A percentile compares a stretch with the other conserved stretches of the same genome.
These are phyloP conservation scores for Nannochloropsis salina DNA, from an alignment of 108 stramenopile species.

Conservation along the genomic window DNA sequence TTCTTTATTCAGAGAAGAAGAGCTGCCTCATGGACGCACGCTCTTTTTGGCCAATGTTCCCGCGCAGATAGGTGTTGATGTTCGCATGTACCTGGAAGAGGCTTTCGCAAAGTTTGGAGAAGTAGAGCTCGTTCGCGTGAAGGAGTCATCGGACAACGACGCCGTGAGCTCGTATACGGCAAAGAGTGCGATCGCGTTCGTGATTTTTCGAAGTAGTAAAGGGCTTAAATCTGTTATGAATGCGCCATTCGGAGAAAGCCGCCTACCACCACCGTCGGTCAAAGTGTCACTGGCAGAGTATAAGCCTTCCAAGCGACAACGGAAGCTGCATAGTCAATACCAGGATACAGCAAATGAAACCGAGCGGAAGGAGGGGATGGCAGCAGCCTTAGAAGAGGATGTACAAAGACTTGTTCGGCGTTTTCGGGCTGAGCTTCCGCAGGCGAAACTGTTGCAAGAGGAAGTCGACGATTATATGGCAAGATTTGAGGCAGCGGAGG, in stretches of 20 bases:
- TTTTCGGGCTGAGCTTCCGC: neutral
- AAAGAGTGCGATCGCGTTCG: neutral
- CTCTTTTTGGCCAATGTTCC: conserved; percentile 4
- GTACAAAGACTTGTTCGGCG: neutral
- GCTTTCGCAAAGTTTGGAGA: neutral
- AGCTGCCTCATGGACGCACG: neutral
- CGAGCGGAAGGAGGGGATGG: neutral
- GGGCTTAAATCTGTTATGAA: neutral
- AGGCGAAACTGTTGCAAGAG: conserved; percentile 21
- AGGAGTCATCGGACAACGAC: neutral
- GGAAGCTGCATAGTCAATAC: neutral
- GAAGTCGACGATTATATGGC: conserved; percentile 34
- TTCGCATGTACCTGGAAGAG: neutral
- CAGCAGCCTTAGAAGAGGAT: neutral
- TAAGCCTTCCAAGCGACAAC: conserved; percentile 20
- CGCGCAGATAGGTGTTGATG: neutral
- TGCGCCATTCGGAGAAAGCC: neutral
- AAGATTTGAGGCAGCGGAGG: conserved; percentile 29
- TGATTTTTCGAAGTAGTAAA: neutral
- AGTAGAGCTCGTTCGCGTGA: neutral
- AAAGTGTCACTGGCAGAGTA: neutral
- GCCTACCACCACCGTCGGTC: neutral
- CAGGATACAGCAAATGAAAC: neutral
- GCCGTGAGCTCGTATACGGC: neutral
- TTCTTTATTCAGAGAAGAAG: neutral